Evolutionary conservation across 371 early-diverging fungal species (phyloP).

Genomic region (Rhizopus delemar): DNA sequence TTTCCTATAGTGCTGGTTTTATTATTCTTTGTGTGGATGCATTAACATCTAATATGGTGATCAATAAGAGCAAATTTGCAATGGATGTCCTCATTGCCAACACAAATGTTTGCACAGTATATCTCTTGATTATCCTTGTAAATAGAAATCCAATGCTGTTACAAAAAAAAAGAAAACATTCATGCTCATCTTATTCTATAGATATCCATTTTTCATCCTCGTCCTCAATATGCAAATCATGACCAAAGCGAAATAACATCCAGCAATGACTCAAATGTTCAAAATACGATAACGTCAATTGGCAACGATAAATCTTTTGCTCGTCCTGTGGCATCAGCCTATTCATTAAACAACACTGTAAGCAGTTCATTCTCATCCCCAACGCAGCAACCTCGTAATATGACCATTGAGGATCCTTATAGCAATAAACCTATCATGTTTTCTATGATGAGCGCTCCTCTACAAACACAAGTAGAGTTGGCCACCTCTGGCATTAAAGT

Average conservation of each 20-base stretch:
- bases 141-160: slow-evolving; percentile 1
- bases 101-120: slow-evolving; percentile 33
- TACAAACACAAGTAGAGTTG: background rate
- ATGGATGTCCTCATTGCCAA: slow-evolving; percentile 45
- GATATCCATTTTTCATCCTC: slow-evolving; percentile 50
- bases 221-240: slow-evolving; percentile 26
- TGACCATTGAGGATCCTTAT: slow-evolving; percentile 45
- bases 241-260: slow-evolving; percentile 8
- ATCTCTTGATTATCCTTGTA: slow-evolving; percentile 30
- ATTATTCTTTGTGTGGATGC: slow-evolving; percentile 51
- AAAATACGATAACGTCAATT: background rate
- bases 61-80: slow-evolving; percentile 46
- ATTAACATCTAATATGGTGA: slow-evolving; percentile 28
- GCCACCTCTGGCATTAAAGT: too few relatives aligned
- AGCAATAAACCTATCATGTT: slow-evolving; percentile 39
- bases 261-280: background rate
- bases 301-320: background rate
- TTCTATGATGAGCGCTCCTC: slow-evolving; percentile 28
- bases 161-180: slow-evolving; percentile 24
- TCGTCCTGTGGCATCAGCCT: slow-evolving; percentile 16
- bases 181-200: slow-evolving; percentile 29
- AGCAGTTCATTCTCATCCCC: background rate
- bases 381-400: slow-evolving; percentile 8
- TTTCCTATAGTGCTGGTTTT: slow-evolving; percentile 32
- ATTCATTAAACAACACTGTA: slow-evolving; percentile 20